Evolutionary conservation across 768 basidiomycete species (phyloP), one percentile per base, ranked within the genome.

Genomic region (Termitomyces sp.): DNA sequence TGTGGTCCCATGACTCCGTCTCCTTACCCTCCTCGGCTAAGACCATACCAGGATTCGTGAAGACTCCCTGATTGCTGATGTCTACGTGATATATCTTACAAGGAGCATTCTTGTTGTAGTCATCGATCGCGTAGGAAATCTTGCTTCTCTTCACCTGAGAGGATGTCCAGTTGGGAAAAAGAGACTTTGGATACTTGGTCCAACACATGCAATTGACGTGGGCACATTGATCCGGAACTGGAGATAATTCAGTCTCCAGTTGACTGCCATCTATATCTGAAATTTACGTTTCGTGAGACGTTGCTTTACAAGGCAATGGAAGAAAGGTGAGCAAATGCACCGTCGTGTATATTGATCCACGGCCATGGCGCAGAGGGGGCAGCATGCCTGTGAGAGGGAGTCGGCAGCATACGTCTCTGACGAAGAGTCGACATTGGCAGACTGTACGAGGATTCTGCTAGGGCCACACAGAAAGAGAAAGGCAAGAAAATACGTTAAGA

Each of bases 131-230:
- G 13, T 65, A 65, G 18, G 65, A 59, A 41, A 81, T 79, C 54
- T 73, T 70, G 64, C 78, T 78, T 55, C 73, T 74, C 39, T 61
- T 59, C 2, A 78, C 72, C 60, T 84, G 83, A 15, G 65, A 65
- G 16, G 67, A 63, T 0, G 81, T 83, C 84, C 84, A 84, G 58
- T 84, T 85, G 15, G 81, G 82, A 62, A 83, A 86, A 34, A 70
- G 69, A 7, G 78, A 78, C 48, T 79, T 74, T 6, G 79, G 79
- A 57, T 79, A 79, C 0, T 67, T 66, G 51, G 34, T 69, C 75
- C 75, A 79, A 61, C 78, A 79, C 9, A 9, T 7, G 57, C 79
- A 79, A 41, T 57, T 50, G 8, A 50, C 59, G 54, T 78, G 79
- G 44, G 73, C 65, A 59, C 77, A 80, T 18, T 65, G 65, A 5